Base-by-base conservation (phyloP, 2,329 filamentous ascomycete genomes). In the Ophiostoma sp. region DNA sequence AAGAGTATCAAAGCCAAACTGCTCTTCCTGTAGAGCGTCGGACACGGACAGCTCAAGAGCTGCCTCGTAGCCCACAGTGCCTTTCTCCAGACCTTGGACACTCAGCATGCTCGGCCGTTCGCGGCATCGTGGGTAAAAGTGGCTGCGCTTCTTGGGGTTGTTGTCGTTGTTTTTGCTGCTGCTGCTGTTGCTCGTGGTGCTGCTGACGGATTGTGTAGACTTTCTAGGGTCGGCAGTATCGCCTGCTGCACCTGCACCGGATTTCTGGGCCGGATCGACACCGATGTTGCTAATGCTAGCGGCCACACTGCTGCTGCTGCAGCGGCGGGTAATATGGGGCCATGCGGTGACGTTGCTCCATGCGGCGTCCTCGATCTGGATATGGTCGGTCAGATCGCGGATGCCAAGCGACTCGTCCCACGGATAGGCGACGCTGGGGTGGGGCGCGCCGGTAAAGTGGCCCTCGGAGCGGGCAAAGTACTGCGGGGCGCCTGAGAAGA, bases 401-500 rank as follows among this genome's bases (percentile, higher is more conserved):
- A 91, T 89, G 76, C 85, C 83, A 73, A 91, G 80, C 75, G 87
- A 84, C 75, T 88, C 85, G 79, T 93, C 89, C 86, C 90, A 92
- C 1, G 90, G 91, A 78, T 90, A 93, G 50, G 89, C 88, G 36
- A 91, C 89, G 68, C 85, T 88, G 28, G 91, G 90, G 77, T 89
- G 86, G 28, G 88, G 87, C 50, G 89, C 87, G 69, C 86, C 88
- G 74, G 85, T 86, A 79, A 85, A 87, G 79, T 90, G 87, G 52
- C 87, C 87, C 77, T 89, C 86, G 73, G 85, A 87, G 70, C 88
- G 86, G 76, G 88, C 86, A 80, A 89, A 90, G 83, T 91, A 93
- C 79, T 92, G 90, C 75, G 91, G 91, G 59, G 91, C 91, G n/a
- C 91, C 91, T 33, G 91, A 92, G 83, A 93, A 93, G 78, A 93